Evolutionary conservation across 495 filamentous ascomycete genomes (phyloP).

Genomic region (Xylaria acuta): DNA sequence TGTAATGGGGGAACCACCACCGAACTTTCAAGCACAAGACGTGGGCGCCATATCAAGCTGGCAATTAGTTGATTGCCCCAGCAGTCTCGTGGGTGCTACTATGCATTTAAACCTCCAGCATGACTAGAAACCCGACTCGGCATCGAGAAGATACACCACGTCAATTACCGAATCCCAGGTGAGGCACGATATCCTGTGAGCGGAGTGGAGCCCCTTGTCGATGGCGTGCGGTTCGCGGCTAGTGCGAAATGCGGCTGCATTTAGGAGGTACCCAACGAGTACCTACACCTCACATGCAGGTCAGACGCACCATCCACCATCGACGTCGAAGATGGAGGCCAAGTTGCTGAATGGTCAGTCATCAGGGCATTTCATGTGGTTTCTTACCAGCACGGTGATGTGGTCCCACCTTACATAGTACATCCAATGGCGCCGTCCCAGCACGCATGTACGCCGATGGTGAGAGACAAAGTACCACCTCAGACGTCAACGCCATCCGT

Average conservation of each 20-base stretch:
- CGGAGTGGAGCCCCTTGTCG: neutral
- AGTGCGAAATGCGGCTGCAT: constrained; percentile 22
- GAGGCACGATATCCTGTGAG: neutral
- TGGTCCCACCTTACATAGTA: constrained; percentile 8
- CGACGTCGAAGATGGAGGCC: constrained; percentile 22
- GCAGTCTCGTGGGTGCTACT: neutral
- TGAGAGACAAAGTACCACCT: constrained; percentile 2
- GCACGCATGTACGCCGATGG: constrained; percentile 2
- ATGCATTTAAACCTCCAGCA: neutral
- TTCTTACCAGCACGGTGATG: constrained; percentile 13
- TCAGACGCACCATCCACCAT: constrained; percentile 24
- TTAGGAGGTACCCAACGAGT: constrained; percentile 20
- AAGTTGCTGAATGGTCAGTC: constrained; percentile 18
- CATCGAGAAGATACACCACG: neutral
- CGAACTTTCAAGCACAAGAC: neutral
- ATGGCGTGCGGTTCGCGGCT: constrained; percentile 23
- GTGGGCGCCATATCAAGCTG: constrained; percentile 6
- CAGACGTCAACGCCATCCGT: constrained; percentile 10
- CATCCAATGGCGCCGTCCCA: constrained; percentile 15
- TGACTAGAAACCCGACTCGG: neutral
- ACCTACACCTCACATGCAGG: constrained; percentile 25
- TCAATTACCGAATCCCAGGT: neutral
- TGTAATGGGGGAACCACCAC: constrained; percentile 5
- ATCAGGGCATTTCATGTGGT: neutral
- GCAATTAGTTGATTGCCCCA: neutral